Percentiles rank a stretch among this genome's conserved stretches.
Conservation (phyloP, 306 rosid species). For the Malus sieversii region DNA sequence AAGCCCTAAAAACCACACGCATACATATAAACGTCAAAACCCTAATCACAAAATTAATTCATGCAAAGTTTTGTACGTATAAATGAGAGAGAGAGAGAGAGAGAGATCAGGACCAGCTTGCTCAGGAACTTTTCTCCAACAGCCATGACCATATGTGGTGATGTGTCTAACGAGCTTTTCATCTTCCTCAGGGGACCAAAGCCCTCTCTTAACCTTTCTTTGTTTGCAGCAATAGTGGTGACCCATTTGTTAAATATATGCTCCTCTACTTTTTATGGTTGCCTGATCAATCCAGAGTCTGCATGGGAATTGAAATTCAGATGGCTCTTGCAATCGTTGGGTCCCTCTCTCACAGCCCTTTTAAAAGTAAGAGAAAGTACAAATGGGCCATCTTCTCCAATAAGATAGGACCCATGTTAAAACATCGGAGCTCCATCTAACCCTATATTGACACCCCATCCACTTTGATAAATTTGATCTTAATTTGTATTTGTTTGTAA, state of each 20-base stretch:
- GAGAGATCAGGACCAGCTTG: constrained; percentile 55
- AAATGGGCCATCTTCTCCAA: constrained; percentile 30
- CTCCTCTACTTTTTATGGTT: neutral
- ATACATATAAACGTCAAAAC: neutral
- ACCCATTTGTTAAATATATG: constrained; percentile 44
- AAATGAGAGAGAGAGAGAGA: neutral
- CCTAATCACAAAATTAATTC: neutral
- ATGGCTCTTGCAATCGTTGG: constrained; percentile 8
- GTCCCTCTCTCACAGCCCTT: constrained; percentile 11
- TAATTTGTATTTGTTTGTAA: neutral
- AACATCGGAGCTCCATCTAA: constrained; percentile 55
- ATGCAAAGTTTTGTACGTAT: neutral
- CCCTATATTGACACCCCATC: constrained; percentile 77
- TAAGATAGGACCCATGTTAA: constrained; percentile 39
- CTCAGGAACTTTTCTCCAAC: constrained; percentile 98
- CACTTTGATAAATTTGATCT: constrained; percentile 10
- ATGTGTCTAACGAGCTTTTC: constrained; percentile 90
- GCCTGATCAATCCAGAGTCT: neutral
- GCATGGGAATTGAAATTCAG: neutral
- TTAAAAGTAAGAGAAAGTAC: constrained; percentile 21
- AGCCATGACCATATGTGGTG: constrained; percentile 85
- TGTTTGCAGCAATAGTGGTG: constrained; percentile 98
- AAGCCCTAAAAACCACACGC: constrained; percentile 44
- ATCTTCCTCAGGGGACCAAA: constrained; percentile 98
- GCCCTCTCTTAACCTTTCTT: constrained; percentile 95